These are phyloP conservation scores for Plasmodium blacklocki DNA, from an alignment of 169 alveolate genomes.

Conservation along the genomic window DNA sequence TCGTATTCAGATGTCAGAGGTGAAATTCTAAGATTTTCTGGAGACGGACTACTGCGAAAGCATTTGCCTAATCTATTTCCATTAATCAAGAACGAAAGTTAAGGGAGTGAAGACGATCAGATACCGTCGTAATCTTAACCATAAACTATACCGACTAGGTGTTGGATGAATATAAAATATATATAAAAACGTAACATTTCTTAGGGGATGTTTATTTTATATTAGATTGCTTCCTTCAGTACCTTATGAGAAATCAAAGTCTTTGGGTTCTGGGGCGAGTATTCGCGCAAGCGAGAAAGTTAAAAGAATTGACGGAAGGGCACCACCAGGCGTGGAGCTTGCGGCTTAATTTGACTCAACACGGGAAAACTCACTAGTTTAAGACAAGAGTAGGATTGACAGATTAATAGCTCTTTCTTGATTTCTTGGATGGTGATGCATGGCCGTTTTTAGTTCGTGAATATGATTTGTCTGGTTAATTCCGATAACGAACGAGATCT, in stretches of 20 bases:
- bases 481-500: slow-evolving; percentile 95
- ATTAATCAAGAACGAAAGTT: slow-evolving; percentile 94
- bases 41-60: slow-evolving; percentile 94
- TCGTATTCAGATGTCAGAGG: too few relatives aligned
- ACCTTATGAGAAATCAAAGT: slow-evolving; percentile 93
- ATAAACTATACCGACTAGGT: slow-evolving; percentile 93
- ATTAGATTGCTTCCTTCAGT: slow-evolving; percentile 85
- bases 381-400: slow-evolving; percentile 92
- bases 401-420: slow-evolving; percentile 92
- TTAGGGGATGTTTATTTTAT: slow-evolving; percentile 81
- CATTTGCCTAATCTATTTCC: slow-evolving; percentile 92
- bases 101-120: slow-evolving; percentile 94
- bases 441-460: slow-evolving; percentile 94
- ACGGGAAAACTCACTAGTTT: slow-evolving; percentile 93
- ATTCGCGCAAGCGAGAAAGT: slow-evolving; percentile 97
- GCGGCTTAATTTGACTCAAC: slow-evolving; percentile 95
- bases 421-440: slow-evolving; percentile 93
- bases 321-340: slow-evolving; percentile 95
- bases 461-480: slow-evolving; percentile 83
- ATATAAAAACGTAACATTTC: background rate
- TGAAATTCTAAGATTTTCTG: too few relatives aligned
- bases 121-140: slow-evolving; percentile 94
- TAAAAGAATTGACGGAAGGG: slow-evolving; percentile 94
- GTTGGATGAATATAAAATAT: slow-evolving; percentile 37
- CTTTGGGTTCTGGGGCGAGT: slow-evolving; percentile 96